These are phyloP conservation scores for Colletotrichum cordylinicola DNA, from an alignment of 2,329 filamentous ascomycete genomes.

Conservation along the genomic window DNA sequence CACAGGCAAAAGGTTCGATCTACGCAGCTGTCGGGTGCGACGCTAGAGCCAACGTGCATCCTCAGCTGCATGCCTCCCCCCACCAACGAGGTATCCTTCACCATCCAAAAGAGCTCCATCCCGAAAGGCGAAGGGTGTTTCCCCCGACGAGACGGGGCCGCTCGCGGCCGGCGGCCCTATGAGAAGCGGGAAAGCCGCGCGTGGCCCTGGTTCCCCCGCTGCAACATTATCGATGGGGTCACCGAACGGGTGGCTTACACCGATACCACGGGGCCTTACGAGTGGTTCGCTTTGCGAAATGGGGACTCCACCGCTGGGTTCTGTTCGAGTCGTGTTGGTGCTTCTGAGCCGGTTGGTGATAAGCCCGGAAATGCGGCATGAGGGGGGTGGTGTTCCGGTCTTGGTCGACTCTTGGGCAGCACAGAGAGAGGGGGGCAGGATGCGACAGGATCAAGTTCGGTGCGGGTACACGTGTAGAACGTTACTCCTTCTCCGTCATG, in stretches of 20 bases:
- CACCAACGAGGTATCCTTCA: not conserved
- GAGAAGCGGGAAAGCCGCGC: not conserved
- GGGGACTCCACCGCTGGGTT: not conserved
- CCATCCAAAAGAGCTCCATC: not conserved
- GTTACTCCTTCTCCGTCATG: not conserved
- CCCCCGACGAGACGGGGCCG: not conserved
- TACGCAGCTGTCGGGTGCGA: not conserved
- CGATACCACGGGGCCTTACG: not conserved
- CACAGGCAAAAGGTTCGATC: not conserved
- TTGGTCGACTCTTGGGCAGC: not conserved
- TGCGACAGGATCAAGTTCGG: not conserved
- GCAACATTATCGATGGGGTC: not conserved
- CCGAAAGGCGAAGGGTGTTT: not conserved
- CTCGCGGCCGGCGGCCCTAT: not conserved
- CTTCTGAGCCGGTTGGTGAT: not conserved
- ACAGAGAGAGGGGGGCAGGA: not conserved
- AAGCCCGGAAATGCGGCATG: not conserved
- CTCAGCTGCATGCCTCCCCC: not conserved
- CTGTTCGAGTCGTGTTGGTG: not conserved
- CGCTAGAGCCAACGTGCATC: not conserved
- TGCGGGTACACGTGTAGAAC: not conserved
- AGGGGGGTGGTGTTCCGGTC: not conserved
- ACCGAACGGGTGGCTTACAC: not conserved
- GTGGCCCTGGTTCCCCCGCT: not conserved
- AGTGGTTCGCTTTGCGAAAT: not conserved